Evolutionary conservation across 2,329 filamentous ascomycete genomes (phyloP).

Genomic region (Fusarium temperatum): DNA sequence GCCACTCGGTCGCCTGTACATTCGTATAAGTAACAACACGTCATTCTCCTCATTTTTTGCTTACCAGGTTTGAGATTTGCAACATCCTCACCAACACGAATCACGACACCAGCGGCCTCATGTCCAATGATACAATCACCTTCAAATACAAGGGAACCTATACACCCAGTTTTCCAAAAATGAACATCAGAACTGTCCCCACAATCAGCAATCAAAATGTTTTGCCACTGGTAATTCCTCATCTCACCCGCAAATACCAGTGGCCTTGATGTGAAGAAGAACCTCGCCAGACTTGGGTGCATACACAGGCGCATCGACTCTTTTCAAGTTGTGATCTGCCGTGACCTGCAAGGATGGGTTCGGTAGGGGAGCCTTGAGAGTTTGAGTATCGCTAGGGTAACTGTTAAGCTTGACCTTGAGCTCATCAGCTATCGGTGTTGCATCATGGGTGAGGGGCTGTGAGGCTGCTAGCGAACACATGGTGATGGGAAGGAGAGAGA

Average conservation of each 20-base stretch:
- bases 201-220: not conserved
- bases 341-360: slow-evolving; percentile 56
- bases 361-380: slow-evolving; percentile 44
- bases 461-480: slow-evolving; percentile 38
- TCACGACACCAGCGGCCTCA: slow-evolving; percentile 69
- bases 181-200: slow-evolving; percentile 68
- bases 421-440: slow-evolving; percentile 10
- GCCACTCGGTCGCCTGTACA: slow-evolving; percentile 68
- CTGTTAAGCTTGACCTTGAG: slow-evolving; percentile 31
- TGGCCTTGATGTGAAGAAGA: slow-evolving; percentile 68
- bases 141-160: slow-evolving; percentile 69
- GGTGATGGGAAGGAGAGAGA: not conserved
- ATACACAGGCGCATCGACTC: slow-evolving; percentile 65
- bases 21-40: not conserved
- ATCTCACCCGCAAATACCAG: slow-evolving; percentile 69
- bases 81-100: slow-evolving; percentile 65
- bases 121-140: slow-evolving; percentile 73
- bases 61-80: slow-evolving; percentile 57
- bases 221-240: not conserved
- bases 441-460: slow-evolving; percentile 17
- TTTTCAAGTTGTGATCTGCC: slow-evolving; percentile 66
- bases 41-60: not conserved
- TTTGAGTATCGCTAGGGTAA: slow-evolving; percentile 3
- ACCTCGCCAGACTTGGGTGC: slow-evolving; percentile 64
- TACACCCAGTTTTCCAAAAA: slow-evolving; percentile 72